Base-by-base conservation (phyloP, 2,329 filamentous ascomycete genomes). In the Eutypa lata region DNA sequence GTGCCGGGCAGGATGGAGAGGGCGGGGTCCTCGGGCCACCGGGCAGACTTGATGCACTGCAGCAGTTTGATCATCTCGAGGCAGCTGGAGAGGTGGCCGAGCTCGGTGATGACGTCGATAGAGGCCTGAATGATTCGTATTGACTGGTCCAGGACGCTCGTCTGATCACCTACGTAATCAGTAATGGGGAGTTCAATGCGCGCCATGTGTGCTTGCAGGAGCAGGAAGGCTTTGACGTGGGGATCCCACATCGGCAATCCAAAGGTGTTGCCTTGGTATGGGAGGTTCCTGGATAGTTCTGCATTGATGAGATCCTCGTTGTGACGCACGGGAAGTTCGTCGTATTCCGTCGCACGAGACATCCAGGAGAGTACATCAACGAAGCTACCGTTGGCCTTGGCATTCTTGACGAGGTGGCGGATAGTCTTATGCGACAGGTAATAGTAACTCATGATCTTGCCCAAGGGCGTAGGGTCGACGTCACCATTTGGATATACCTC, bases 401-500 rank as follows among this genome's bases (percentile, higher is more conserved):
- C 90, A 60, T 93, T 82, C 46, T 83, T 80, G 57, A 89, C 84
- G 7, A 99, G 82, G 63, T 91, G 87, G 1, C 94, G 89, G 63
- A 99, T 91, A 0, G 94, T 99, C 72, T 89, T 89, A 75, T 99
- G 94, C 0, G 92, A 95, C 47, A 94, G 86, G 68, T 99, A 99
- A 79, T 99, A 99, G 78, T 97, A 99, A 70, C 90, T 96, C 91
- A 97, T 97, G 66, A 99, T 97, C 76, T 96, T 97, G 64, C 94
- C 94, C 7, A 97, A 81, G 0, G 93, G 87, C 0, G 94, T 97
- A 1, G 93, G 78, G 61, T 96, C 89, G 26, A 99, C 86, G 61
- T 96, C 89, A 43, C 93, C 93, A 59, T 94, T 96, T 44, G 88
- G 86, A 64, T 90, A 88, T 3, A 95, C 80, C 18, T 87, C 80